These are phyloP conservation scores for Mucor velutinosus DNA, from an alignment of 371 early-diverging fungal species.

Conservation along the genomic window DNA sequence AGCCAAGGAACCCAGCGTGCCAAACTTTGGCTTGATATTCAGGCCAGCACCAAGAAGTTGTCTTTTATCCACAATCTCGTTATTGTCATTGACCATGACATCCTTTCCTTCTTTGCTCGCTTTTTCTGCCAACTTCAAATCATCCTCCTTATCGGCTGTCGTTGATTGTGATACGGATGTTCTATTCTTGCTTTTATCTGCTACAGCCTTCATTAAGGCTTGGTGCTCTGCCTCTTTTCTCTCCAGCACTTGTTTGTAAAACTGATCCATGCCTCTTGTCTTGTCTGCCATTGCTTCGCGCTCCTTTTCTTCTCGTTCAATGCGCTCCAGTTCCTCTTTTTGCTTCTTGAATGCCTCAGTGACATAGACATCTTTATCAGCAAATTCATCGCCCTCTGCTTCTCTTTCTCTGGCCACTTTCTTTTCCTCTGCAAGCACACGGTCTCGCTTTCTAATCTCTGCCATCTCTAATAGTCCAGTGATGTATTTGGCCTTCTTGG, in stretches of 20 bases:
- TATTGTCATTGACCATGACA: conserved; percentile 70
- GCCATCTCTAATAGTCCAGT: conserved; percentile 73
- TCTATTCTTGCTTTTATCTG: conserved; percentile 14
- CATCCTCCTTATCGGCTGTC: not conserved
- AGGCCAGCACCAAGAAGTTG: conserved; percentile 78
- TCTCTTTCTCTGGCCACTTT: conserved; percentile 76
- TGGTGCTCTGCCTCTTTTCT: conserved; percentile 42
- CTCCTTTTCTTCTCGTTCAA: conserved; percentile 81
- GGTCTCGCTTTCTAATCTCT: conserved; percentile 82
- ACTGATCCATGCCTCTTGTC: conserved; percentile 39
- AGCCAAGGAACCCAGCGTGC: conserved; percentile 34
- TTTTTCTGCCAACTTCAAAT: conserved; percentile 37
- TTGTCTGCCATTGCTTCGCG: conserved; percentile 53
- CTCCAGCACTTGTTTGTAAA: conserved; percentile 49
- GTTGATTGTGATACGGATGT: not conserved
- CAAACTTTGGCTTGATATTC: conserved; percentile 61
- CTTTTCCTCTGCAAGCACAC: conserved; percentile 78
- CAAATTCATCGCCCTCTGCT: conserved; percentile 56
- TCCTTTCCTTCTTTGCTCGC: conserved; percentile 51
- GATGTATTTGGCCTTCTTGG: conserved; percentile 78
- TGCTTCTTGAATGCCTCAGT: conserved; percentile 85
- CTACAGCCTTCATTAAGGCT: conserved; percentile 36
- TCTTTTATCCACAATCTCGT: conserved; percentile 82
- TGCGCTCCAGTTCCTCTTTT: conserved; percentile 74
- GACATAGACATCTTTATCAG: conserved; percentile 83